Evolutionary conservation across 2,329 filamentous ascomycete species (phyloP), one percentile per base, ranked within the genome.

Genomic region (Aspergillus novofumigatus): DNA sequence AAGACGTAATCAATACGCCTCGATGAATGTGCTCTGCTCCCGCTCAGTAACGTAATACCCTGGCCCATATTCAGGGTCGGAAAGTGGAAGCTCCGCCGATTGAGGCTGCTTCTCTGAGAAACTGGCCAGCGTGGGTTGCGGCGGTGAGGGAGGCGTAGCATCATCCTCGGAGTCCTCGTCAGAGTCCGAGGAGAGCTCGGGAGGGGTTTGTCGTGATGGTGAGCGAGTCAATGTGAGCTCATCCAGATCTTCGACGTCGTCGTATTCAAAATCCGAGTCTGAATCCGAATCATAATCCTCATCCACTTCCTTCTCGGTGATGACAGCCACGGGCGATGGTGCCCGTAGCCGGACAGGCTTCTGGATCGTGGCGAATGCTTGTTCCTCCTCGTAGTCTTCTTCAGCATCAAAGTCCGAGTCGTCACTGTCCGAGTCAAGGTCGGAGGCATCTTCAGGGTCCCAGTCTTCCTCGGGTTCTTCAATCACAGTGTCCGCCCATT

Each of bases 401-500:
- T 68, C 67, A 23, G 71, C 70, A 5, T 69, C 67, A 28, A 63
- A 81, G 64, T 86, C 83, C 49, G 75, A 79, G 67, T 81, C 80
- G 57, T 83, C 81, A 63, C 81, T 81, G 41, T 81, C 79, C 8
- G 75, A 80, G 59, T 83, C 82, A 14, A 80, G 83, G 54, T 84
- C 82, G 57, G 69, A 75, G 63, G 83, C 83, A 63, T 90, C 86
- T 64, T 89, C 86, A 63, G 81, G 82, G 60, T 86, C 80, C 79
- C 84, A 86, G 64, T 91, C 87, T 60, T 91, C 86, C 72, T 90
- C 85, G 52, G 83, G 78, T 63, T 90, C 87, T 75, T 92, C 89
- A 59, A 84, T 81, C 62, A 92, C 83, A 55, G 84, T 82, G 74
- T 95, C 90, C 69, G 90, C 90, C 91, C 91, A 96, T 81, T 93